Conservation (phyloP, 176 grass and related monocot species). For the Triticum turgidum region DNA sequence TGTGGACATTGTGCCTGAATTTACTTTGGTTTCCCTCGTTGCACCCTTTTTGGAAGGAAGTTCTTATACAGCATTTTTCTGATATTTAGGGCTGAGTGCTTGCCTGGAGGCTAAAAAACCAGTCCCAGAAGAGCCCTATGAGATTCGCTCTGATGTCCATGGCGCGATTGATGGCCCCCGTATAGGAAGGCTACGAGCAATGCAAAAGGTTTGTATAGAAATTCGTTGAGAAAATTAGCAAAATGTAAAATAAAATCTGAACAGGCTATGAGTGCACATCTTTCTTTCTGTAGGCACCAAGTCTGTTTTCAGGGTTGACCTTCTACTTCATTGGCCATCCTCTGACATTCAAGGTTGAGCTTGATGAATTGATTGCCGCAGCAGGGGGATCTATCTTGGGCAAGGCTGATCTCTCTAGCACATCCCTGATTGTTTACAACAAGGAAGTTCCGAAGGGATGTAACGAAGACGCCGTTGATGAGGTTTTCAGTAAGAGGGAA, state of each 20-base stretch:
- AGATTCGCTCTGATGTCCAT: conserved; percentile 78
- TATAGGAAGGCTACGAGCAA: conserved; percentile 60
- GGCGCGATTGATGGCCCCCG: conserved; percentile 80
- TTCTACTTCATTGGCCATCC: conserved; percentile 80
- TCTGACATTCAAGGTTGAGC: conserved; percentile 66
- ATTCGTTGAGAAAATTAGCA: neutral
- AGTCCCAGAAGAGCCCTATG: conserved; percentile 70
- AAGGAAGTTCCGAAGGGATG: conserved; percentile 66
- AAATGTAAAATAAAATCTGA: neutral
- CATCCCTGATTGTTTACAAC: conserved; percentile 74
- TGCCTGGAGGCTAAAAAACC: conserved; percentile 66
- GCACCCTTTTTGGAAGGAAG: neutral
- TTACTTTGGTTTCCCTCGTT: neutral
- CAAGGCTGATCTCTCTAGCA: conserved; percentile 33
- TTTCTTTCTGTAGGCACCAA: conserved; percentile 57
- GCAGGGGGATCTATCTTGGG: conserved; percentile 61
- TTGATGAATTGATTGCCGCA: conserved; percentile 63
- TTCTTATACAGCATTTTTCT: conserved; percentile 15
- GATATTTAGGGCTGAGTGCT: conserved; percentile 74
- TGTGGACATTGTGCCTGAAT: neutral
- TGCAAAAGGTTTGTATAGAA: conserved; percentile 51
- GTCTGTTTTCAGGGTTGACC: conserved; percentile 58
- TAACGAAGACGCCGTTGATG: conserved; percentile 32
- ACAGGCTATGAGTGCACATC: conserved; percentile 17
- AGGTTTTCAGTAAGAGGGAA: conserved; percentile 59